phyloP scores from a whole-genome alignment of 805 yeast genomes.

The Candida tibetensis region DNA sequence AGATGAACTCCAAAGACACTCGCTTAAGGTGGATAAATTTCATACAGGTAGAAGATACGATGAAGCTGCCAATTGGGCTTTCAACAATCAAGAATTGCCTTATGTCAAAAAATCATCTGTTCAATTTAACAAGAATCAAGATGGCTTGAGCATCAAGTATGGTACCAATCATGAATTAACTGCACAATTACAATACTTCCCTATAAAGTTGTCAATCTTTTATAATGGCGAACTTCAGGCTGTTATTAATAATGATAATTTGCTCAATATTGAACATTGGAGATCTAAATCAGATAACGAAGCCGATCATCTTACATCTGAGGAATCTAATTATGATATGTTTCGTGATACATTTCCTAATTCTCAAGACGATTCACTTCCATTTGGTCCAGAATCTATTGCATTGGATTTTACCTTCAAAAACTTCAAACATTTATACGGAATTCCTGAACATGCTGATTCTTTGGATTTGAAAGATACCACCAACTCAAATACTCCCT shows the following conservation, averaged over 20 bases:
- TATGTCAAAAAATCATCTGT: conserved; percentile 8
- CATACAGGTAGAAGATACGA: conserved; percentile 46
- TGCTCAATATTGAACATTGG: conserved; percentile 81
- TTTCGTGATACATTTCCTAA: conserved; percentile 74
- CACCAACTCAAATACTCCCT: conserved; percentile 55
- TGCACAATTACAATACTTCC: conserved; percentile 42
- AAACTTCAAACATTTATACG: conserved; percentile 67
- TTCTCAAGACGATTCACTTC: conserved; percentile 59
- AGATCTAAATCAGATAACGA: conserved; percentile 41
- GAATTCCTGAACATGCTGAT: conserved; percentile 98
- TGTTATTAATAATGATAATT: conserved; percentile 62
- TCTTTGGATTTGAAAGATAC: conserved; percentile 74
- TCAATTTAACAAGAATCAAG: conserved; percentile 14
- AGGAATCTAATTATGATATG: conserved; percentile 63
- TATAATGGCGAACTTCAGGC: conserved; percentile 48
- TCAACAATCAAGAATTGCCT: conserved; percentile 23
- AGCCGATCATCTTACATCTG: conserved; percentile 42
- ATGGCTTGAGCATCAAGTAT: conserved; percentile 23
- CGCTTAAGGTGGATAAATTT: conserved; percentile 9
- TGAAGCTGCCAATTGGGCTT: conserved; percentile 60
- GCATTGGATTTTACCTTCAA: conserved; percentile 72
- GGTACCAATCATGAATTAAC: conserved; percentile 40
- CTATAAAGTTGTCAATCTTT: conserved; percentile 50
- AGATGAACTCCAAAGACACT: conserved; percentile 53
- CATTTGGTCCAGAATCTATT: conserved; percentile 87